Evolutionary conservation across 1,139 yeast species (phyloP).

Genomic region (Wickerhamomyces sp.): DNA sequence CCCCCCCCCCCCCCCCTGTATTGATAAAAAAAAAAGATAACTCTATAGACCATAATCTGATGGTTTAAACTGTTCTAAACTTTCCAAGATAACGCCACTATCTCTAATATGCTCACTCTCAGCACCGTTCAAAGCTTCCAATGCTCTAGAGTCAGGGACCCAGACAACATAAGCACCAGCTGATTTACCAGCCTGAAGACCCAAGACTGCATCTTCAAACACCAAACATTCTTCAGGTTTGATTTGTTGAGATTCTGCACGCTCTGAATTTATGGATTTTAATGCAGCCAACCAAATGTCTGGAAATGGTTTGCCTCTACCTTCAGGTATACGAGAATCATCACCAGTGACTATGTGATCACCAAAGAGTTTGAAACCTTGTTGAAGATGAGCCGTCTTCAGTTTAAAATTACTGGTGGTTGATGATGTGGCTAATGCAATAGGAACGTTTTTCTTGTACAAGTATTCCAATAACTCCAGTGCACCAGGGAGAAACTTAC

Average conservation of each 20-base stretch:
- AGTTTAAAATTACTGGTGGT: slow-evolving; percentile 49
- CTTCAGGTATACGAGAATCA: slow-evolving; percentile 72
- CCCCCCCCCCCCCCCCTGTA: no score
- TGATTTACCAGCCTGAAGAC: slow-evolving; percentile 75
- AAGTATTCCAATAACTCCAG: slow-evolving; percentile 55
- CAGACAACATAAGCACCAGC: slow-evolving; percentile 86
- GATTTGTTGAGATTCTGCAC: slow-evolving; percentile 34
- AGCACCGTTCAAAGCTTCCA: slow-evolving; percentile 38
- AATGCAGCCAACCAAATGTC: slow-evolving; percentile 88
- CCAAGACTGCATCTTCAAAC: slow-evolving; percentile 93
- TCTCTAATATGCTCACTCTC: slow-evolving; percentile 41
- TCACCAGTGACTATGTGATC: slow-evolving; percentile 81
- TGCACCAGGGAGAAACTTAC: slow-evolving; percentile 81
- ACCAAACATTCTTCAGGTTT: slow-evolving; percentile 74
- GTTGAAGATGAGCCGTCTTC: slow-evolving; percentile 64
- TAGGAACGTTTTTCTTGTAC: slow-evolving; percentile 50
- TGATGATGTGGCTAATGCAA: slow-evolving; percentile 93
- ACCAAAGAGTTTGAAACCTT: slow-evolving; percentile 59
- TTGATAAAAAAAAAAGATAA: background rate
- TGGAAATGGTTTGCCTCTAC: slow-evolving; percentile 90
- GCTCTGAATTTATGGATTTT: slow-evolving; percentile 47
- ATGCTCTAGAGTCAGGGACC: slow-evolving; percentile 83
- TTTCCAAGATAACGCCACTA: slow-evolving; percentile 51
- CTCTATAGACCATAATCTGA: slow-evolving; percentile 37
- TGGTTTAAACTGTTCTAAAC: slow-evolving; percentile 51